Evolutionary conservation across 768 basidiomycete species (phyloP), one percentile per base, ranked within the genome.

Genomic region (Filobasidium wieringae): DNA sequence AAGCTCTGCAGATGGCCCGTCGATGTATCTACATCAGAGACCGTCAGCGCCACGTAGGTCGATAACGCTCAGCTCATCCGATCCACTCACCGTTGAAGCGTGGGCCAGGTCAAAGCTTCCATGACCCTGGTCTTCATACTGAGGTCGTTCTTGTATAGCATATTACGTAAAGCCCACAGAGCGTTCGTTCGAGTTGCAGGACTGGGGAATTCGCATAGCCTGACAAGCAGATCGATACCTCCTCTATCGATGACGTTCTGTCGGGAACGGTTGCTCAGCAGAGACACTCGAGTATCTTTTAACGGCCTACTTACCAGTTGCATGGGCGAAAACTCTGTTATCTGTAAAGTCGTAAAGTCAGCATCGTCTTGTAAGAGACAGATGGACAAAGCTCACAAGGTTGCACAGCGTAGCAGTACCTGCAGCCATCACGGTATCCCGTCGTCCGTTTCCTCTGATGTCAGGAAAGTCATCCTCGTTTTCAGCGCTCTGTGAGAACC

Each of bases 91-190:
- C 73, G 72, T 14, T 76, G 68, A 0, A 93, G 72, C 14, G 77
- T 74, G 0, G 67, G 65, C 86, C 88, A 91, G 1, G 82, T 82
- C 2, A 95, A 66, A 41, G 77, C 74, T n/a, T 74, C 72, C 80
- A 88, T 86, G 14, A 90, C 80, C 57, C 78, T 74, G 39, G 75
- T 75, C 72, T 88, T 90, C 51, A 80, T 80, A 40, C 78, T 77
- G n/a, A 76, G 73, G 2, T 73, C 74, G 32, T 82, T 81, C 66
- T 83, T 84, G 68, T 80, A 80, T 1, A 88, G 68, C n/a, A 88
- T 68, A 66, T 92, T 95, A 71, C 88, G 89, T 33, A 91, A 72
- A 0, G 85, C 85, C 89, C 90, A 92, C n/a, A 92, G 67, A 0
- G 85, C 81, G 61, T 82, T 88, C 29, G 85, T 69, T 7, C 81